Evolutionary conservation across 495 filamentous ascomycete species (phyloP), one percentile per base, ranked within the genome.

Genomic region (Astrothelium subdiscretum): DNA sequence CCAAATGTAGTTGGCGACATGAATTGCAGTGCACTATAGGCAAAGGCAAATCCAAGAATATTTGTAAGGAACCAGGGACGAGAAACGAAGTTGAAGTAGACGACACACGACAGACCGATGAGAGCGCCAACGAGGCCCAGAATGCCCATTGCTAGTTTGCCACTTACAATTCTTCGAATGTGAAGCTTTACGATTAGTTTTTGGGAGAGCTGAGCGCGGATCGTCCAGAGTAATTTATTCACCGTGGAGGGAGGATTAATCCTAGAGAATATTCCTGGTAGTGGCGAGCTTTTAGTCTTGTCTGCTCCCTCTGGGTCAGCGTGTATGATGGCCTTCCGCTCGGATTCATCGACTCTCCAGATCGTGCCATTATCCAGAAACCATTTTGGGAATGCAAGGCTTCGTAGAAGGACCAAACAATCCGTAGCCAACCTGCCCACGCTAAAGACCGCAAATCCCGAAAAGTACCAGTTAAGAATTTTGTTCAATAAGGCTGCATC

Each of bases 1-100:
- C 78, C 76, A 69, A 96, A 96, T 0, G 88, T 95, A 0, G 91
- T 94, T 0, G 94, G 95, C 1, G 92, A 96, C 77, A 98, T 83
- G 63, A 96, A 74, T 61, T 90, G 82, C 42, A 98, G 76, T 20
- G 88, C 80, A 18, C 81, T 81, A 69, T 98, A 98, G 69, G 85
- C 89, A 74, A 96, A 90, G 22, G 83, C 85, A 68, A 92, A 87
- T 4, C 90, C 91, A 68, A 96, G 80, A 43, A 96, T 77, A 69
- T 98, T 97, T 29, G 89, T 94, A 58, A 96, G 71, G 69, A 81
- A 87, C 89, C 88, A 89, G 42, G 84, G 80, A 67, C 88, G 92
- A 2, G 75, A 76, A 11, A 87, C 79, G 31, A 86, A 75, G 65
- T 90, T 86, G 73, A 92, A 96, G 63, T 84, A 81, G 1, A 79